Percentiles rank a stretch among this genome's conserved stretches.
These are phyloP conservation scores for Petunia axillaris DNA, from an alignment of 257 asterid genomes.

Conservation along the genomic window DNA sequence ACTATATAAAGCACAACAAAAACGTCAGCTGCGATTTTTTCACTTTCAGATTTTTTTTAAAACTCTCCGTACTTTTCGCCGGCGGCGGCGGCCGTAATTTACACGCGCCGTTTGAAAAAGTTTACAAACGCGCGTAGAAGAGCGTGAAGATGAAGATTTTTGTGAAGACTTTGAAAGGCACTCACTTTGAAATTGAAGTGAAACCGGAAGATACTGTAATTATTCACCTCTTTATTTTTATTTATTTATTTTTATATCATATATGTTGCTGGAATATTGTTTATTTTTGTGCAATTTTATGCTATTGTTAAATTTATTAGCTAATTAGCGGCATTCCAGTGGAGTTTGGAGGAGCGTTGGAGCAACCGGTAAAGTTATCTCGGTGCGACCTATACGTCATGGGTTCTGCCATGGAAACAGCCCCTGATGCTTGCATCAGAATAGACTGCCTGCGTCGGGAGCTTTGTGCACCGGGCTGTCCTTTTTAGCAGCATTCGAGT, in stretches of 20 bases:
- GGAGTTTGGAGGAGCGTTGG: background rate
- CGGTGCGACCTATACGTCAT: background rate
- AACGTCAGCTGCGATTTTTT: slow-evolving; percentile 28
- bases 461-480: too few relatives aligned
- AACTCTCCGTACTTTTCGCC: slow-evolving; percentile 25
- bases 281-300: slow-evolving; percentile 15
- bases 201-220: slow-evolving; percentile 70
- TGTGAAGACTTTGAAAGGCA: slow-evolving; percentile 81
- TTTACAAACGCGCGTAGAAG: background rate
- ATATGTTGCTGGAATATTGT: background rate
- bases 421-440: background rate
- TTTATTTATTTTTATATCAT: background rate
- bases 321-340: background rate
- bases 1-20: slow-evolving; percentile 38
- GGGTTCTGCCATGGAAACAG: background rate
- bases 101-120: slow-evolving; percentile 31
- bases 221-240: slow-evolving; percentile 16
- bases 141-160: slow-evolving; percentile 63
- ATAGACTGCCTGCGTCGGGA: background rate
- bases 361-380: background rate
- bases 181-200: slow-evolving; percentile 83
- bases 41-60: slow-evolving; percentile 24
- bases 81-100: slow-evolving; percentile 44
- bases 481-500: slow-evolving; percentile 24
- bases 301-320: slow-evolving; percentile 7